Evolutionary conservation across 257 asterid genomes (phyloP), one percentile per base, ranked within the genome.

Genomic region (Orobanche coerulescens): DNA sequence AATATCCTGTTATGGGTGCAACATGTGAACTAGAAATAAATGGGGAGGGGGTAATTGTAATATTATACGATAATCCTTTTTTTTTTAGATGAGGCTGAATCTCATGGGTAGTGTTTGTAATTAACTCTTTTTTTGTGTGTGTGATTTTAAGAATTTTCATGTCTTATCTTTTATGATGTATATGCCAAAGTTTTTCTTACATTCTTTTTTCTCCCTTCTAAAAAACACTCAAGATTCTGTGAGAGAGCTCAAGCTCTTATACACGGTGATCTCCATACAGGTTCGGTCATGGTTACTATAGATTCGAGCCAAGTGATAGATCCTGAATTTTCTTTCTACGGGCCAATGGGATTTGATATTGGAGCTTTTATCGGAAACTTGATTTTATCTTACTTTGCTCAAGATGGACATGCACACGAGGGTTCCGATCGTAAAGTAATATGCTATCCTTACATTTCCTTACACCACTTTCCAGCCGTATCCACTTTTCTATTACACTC

Each of bases 201-300:
- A 56, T 47, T 68, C 65, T 30, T 62, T 66, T 48, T n/a, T n/a
- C n/a, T n/a, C n/a, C n/a, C n/a, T n/a, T n/a, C n/a, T n/a, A n/a
- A n/a, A n/a, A n/a, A n/a, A n/a, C 25, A 55, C 65, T 57, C 87
- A 92, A n/a, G 98, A 65, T 92, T 92, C 77, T 92, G 98, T 74
- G 97, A 88, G 82, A 84, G 85, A 79, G 71, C 98, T 65, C 97
- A 92, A 81, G 97, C 95, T 67, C 98, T 92, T 57, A 67, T 92
- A 68, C 98, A 92, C 24, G 93, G 94, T 42, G 97, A 92, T 82
- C 91, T 92, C 65, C 98, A 92, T 73, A 92, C 98, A 20, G 80
- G 95, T 65, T 92, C 98, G 56, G 78, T 92, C 72, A 92, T 92
- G 98, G 97, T 89, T 61, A 82, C 96, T 31, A 51, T 50, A 3